phyloP scores from a whole-genome alignment of 768 basidiomycete species.

The Boletus sp. region DNA sequence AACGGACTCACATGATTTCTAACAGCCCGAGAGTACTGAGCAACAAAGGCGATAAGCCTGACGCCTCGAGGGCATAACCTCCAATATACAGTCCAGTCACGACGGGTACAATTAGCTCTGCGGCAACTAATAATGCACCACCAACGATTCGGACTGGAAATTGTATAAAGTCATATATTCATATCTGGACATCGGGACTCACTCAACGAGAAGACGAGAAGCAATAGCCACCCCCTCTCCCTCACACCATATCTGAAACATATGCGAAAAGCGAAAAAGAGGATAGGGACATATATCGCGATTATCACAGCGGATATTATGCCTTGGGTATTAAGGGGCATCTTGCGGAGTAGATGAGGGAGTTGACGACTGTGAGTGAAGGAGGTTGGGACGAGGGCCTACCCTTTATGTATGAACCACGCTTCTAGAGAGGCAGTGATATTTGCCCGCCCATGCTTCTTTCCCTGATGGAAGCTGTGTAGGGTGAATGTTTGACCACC shows the following conservation, averaged over 20 bases:
- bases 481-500: neutral
- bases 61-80: slow-evolving; percentile 43
- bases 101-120: slow-evolving; percentile 40
- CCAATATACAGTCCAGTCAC: slow-evolving; percentile 49
- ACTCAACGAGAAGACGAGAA: slow-evolving; percentile 62
- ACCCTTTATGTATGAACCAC: slow-evolving; percentile 21
- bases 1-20: slow-evolving; percentile 32
- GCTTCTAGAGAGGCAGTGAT: slow-evolving; percentile 21
- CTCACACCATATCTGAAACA: slow-evolving; percentile 54
- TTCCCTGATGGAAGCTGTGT: slow-evolving; percentile 15
- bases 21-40: slow-evolving; percentile 38
- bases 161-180: neutral
- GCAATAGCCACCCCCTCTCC: slow-evolving; percentile 66
- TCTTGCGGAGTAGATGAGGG: slow-evolving; percentile 11
- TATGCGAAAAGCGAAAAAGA: slow-evolving; percentile 44
- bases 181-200: slow-evolving; percentile 21
- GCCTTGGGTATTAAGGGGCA: slow-evolving; percentile 41
- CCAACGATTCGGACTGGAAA: slow-evolving; percentile 55
- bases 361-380: neutral
- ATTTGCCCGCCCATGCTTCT: neutral
- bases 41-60: slow-evolving; percentile 41
- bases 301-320: slow-evolving; percentile 61
- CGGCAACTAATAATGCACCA: slow-evolving; percentile 56
- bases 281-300: slow-evolving; percentile 57
- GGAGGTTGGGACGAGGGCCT: neutral